Conservation (phyloP, 2,329 filamentous ascomycete genomes). For the Colletotrichum lindemuthianum region DNA sequence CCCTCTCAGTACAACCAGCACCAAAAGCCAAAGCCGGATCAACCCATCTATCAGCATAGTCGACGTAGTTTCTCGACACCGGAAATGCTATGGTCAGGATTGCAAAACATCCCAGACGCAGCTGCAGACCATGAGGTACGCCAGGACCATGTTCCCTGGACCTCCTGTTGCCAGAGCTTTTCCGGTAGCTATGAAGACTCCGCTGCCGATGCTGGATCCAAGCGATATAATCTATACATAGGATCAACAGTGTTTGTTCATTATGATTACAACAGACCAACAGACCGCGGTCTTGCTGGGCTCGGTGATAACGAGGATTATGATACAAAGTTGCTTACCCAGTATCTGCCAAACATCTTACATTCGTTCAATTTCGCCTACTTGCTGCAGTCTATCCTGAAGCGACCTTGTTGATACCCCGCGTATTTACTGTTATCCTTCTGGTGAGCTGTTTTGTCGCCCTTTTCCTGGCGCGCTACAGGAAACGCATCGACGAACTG, state of each 20-base stretch:
- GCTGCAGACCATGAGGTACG: slow-evolving; percentile 42
- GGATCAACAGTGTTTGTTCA: no score
- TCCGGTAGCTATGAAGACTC: slow-evolving; percentile 50
- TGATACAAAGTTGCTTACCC: no score
- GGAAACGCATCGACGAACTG: slow-evolving; percentile 18
- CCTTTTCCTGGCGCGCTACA: no score
- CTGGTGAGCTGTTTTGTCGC: no score
- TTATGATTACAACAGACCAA: no score
- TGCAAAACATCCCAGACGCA: slow-evolving; percentile 31
- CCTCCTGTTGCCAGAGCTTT: slow-evolving; percentile 45
- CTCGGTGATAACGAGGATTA: no score
- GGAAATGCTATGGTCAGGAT: slow-evolving; percentile 49
- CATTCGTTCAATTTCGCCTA: no score
- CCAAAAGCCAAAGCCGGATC: slow-evolving; percentile 51
- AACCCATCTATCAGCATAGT: slow-evolving; percentile 49
- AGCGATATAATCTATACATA: slow-evolving; percentile 41
- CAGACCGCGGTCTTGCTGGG: no score
- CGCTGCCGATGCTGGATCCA: slow-evolving; percentile 47
- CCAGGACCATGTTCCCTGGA: slow-evolving; percentile 45
- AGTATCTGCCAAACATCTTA: no score
- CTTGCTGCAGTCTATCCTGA: no score
- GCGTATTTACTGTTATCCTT: slow-evolving; percentile 10
- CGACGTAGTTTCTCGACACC: slow-evolving; percentile 48
- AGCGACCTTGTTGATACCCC: not conserved
- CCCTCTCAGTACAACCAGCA: slow-evolving; percentile 46